Conservation (phyloP, 225 moss, liverwort and hornwort species). For the Polytrichum commune region DNA sequence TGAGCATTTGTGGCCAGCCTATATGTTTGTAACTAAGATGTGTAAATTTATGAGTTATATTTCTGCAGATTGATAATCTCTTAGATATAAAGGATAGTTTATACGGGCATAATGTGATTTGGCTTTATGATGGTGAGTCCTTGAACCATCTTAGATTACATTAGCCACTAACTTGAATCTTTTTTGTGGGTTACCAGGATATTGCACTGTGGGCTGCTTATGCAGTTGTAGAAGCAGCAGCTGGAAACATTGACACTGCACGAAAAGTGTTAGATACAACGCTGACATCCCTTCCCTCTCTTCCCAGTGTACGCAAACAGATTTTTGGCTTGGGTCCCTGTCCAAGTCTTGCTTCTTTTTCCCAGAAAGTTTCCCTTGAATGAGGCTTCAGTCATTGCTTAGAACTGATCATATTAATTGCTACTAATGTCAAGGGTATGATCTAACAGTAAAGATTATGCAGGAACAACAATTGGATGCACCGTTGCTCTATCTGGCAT, state of each 20-base stretch:
- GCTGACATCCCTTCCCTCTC: slow-evolving; percentile 65
- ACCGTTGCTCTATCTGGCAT: slow-evolving; percentile 81
- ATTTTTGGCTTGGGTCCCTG: background rate
- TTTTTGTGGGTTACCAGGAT: slow-evolving; percentile 41
- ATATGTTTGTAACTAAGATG: too few species aligned
- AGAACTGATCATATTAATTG: too few species aligned
- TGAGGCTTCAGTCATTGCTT: too few species aligned
- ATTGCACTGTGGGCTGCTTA: slow-evolving; percentile 85
- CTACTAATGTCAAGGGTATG: slow-evolving; percentile 5
- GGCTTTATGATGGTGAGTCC: too few species aligned
- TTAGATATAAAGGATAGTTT: too few species aligned
- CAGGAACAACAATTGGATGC: slow-evolving; percentile 78
- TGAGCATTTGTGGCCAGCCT: too few species aligned
- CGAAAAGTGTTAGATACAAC: slow-evolving; percentile 94
- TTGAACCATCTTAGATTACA: too few species aligned
- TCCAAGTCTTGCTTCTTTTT: background rate
- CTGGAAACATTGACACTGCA: slow-evolving; percentile 73
- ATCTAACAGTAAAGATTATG: slow-evolving; percentile 20
- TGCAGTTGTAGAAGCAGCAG: slow-evolving; percentile 78
- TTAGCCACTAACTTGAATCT: background rate
- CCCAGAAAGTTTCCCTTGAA: background rate
- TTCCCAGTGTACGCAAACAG: slow-evolving; percentile 50
- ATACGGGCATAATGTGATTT: too few species aligned
- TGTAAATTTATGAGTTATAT: too few species aligned
- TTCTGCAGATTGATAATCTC: too few species aligned